Evolutionary conservation across 169 alveolate species (phyloP), one percentile per base, ranked within the genome.

Genomic region (Haemoproteus tartakovskyi): DNA sequence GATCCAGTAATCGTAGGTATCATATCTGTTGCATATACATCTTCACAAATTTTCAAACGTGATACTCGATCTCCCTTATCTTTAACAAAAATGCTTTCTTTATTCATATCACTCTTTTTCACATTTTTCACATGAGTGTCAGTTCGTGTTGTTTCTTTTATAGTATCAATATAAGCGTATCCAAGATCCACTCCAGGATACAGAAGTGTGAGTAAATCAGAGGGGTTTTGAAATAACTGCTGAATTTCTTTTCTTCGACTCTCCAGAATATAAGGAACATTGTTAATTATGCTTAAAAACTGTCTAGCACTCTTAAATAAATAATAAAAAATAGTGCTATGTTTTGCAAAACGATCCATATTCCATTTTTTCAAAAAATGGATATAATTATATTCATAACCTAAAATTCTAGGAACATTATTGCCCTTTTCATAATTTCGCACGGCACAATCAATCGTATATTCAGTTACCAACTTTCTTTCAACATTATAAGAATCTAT

Each of bases 371-470:
- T 30, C 1, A 50, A 30, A 16, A 12, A 30, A 12, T 41, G 27
- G 29, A 70, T 3, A 37, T 14, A 26, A 36, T 43, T 41, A 26
- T 74, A 46, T 47, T 74, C 46, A 47, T 74, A 74, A 8, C 84
- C 84, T 56, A 74, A 36, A 18, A 57, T 12, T 57, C 41, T 5
- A 45, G 84, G 56, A 27, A 74, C 50, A 19, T 74, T 74, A 29
- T 57, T 74, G 18, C 84, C 84, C 33, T 74, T 74, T 46, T 74
- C 78, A 48, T 74, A 74, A 74, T 74, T 74, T 45, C 40, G 22
- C 6, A 41, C 78, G 8, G 84, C 84, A 30, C 45, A 50, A 2
- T 43, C 24, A 41, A 74, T 74, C 18, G 84, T 74, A 40, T 11
- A 74, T 43, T 57, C 46, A 3, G 84, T 78, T 36, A 74, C 84